Base-by-base conservation (phyloP, 345 rosid species). In the Kernera saxatilis region DNA sequence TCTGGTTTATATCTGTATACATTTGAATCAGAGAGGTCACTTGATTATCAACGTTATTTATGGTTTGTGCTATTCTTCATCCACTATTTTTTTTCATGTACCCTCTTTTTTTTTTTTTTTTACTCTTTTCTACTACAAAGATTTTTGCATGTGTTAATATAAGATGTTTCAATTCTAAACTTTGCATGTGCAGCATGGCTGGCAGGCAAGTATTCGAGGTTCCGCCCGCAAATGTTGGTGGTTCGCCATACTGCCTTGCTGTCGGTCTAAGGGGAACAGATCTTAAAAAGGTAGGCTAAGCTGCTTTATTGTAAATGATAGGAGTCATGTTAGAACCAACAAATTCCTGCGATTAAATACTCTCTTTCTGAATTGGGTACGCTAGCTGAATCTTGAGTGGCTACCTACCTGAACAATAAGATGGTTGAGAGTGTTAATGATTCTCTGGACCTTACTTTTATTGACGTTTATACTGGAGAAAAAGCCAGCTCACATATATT, bases 201-300 rank as follows among this genome's bases (percentile, higher is more conserved):
- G 93, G 98, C 51, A 86, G 87, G 74, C 99, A 89, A 73, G 87
- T 91, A 43, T 78, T 73, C 59, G 99, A 94, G 84, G 93, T 94
- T 73, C 92, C 95, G 8, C 81, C 84, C 2, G 53, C 76, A 66
- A 86, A 83, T 79, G 80, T 94, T 80, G 96, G 98, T 69, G 98
- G 99, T 54, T 91, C 99, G 13, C 84, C 73, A 23, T 79, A 79
- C 74, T 91, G 99, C 75, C 65, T 89, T 76, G 96, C 98, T 77
- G 85, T 94, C 63, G 81, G 89, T 82, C 73, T 40, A 26, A 83
- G 99, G 77, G 96, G 96, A 53, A 75, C 80, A 82, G 91, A 94
- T 80, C 72, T 76, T 74, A 86, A 86, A 75, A 91, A 80, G 88
- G 99, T 89, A 77, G 26, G 77, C 68, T 53, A 39, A 71, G 67